Percentiles rank a stretch among this genome's conserved stretches.
Conservation (phyloP, 2,329 filamentous ascomycete species). For the Myotisia sp. region DNA sequence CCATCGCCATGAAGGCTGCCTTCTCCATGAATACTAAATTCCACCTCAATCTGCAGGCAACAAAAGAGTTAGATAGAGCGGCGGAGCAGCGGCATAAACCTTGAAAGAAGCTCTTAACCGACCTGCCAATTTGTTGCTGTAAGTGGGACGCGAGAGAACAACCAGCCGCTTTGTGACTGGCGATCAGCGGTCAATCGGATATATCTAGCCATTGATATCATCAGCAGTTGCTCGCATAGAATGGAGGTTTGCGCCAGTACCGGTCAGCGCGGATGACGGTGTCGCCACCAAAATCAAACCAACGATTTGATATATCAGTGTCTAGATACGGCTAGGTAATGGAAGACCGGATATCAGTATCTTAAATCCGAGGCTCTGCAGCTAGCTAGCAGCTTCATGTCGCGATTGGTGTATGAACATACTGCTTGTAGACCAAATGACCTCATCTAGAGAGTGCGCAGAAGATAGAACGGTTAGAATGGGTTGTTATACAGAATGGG, state of each 20-base stretch:
- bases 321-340: constrained; percentile 76
- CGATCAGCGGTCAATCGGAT: constrained; percentile 84
- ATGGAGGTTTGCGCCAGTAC: constrained; percentile 25
- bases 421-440: constrained; percentile 75
- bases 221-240: too few relatives aligned
- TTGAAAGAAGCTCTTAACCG: constrained; percentile 12
- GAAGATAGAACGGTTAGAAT: constrained; percentile 23
- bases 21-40: constrained; percentile 84
- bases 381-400: too few relatives aligned
- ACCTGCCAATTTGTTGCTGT: constrained; percentile 97
- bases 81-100: background rate
- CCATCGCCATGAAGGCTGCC: constrained; percentile 90
- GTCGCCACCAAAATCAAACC: constrained; percentile 98
- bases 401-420: too few relatives aligned
- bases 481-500: too few relatives aligned
- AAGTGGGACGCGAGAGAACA: constrained; percentile 84
- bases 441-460: constrained; percentile 46
- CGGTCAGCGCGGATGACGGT: constrained; percentile 63
- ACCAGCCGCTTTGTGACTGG: constrained; percentile 79
- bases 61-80: background rate
- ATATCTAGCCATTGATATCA: constrained; percentile 44
- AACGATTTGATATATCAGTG: constrained; percentile 93
- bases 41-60: constrained; percentile 62
- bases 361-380: too few relatives aligned
- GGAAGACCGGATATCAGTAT: too few relatives aligned